phyloP scores from a whole-genome alignment of 75 land plant genomes.

The Pinus taeda region DNA sequence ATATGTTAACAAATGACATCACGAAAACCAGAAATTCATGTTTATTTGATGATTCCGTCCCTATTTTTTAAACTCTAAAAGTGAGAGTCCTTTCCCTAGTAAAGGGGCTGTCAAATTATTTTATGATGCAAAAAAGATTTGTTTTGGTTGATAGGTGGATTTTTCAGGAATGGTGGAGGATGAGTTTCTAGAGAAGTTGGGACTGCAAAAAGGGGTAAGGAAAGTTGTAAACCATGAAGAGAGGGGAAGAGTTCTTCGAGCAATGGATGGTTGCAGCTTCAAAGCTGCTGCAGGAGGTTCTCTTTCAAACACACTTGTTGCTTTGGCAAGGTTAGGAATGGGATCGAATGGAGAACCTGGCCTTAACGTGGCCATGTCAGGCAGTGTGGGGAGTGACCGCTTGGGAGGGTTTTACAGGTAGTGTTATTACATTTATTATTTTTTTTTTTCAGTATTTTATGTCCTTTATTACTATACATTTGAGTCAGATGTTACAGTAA shows the following conservation, averaged over 20 bases:
- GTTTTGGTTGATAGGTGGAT: slow-evolving; percentile 63
- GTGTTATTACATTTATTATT: background rate
- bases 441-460: background rate
- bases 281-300: slow-evolving; percentile 99
- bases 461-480: background rate
- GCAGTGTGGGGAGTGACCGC: slow-evolving; percentile 93
- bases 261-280: slow-evolving; percentile 87
- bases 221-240: slow-evolving; percentile 94
- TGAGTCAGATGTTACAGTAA: background rate
- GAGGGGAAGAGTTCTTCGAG: slow-evolving; percentile 79
- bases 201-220: slow-evolving; percentile 80
- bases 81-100: background rate
- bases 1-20: background rate
- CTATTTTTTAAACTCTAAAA: background rate
- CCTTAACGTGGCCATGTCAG: slow-evolving; percentile 86
- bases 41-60: slow-evolving; percentile 1
- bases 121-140: background rate
- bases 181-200: slow-evolving; percentile 70
- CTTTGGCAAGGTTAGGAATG: slow-evolving; percentile 87
- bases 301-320: slow-evolving; percentile 91
- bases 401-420: slow-evolving; percentile 96
- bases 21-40: slow-evolving; percentile 1
- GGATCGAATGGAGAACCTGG: slow-evolving; percentile 33
- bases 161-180: slow-evolving; percentile 94
- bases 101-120: background rate